Percentiles rank a stretch among this genome's conserved stretches.
phyloP scores from a whole-genome alignment of 2,329 filamentous ascomycete species.

The Pezicula carpinea region DNA sequence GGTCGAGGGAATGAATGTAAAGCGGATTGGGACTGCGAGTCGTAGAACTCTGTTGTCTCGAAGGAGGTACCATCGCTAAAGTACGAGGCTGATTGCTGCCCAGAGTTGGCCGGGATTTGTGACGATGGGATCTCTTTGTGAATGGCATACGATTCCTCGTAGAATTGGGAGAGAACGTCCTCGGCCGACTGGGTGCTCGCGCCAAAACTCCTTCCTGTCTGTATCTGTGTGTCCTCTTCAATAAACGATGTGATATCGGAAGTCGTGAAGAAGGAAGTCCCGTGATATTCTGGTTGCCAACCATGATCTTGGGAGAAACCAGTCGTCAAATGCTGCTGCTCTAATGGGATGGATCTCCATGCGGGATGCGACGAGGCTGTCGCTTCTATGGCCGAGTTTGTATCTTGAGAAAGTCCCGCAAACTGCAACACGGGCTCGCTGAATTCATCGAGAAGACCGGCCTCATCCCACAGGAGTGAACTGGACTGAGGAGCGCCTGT shows the following conservation, averaged over 20 bases:
- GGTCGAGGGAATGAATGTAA: conserved; percentile 17
- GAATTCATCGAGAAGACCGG: conserved; percentile 45
- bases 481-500: conserved; percentile 56
- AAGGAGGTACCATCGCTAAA: conserved; percentile 31
- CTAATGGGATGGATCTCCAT: conserved; percentile 52
- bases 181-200: conserved; percentile 16
- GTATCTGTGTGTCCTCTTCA: conserved; percentile 13
- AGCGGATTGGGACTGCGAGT: conserved; percentile 18
- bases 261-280: conserved; percentile 44
- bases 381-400: conserved; percentile 4
- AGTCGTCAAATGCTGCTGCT: conserved; percentile 41
- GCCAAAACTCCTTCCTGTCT: conserved; percentile 1
- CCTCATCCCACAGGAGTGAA: conserved; percentile 49
- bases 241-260: conserved; percentile 31
- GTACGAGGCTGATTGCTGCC: conserved; percentile 15
- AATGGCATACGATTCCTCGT: conserved; percentile 70
- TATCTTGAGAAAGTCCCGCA: conserved; percentile 21
- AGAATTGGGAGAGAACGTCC: conserved; percentile 57
- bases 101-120: conserved; percentile 37
- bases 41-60: conserved; percentile 31
- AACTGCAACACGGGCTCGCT: conserved; percentile 36
- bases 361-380: conserved; percentile 12
- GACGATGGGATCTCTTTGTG: conserved; percentile 64
- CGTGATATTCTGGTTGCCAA: conserved; percentile 26
- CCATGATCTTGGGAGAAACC: conserved; percentile 48